Evolutionary conservation across 2,329 filamentous ascomycete species (phyloP).

Genomic region (Aspergillus carbonarius): DNA sequence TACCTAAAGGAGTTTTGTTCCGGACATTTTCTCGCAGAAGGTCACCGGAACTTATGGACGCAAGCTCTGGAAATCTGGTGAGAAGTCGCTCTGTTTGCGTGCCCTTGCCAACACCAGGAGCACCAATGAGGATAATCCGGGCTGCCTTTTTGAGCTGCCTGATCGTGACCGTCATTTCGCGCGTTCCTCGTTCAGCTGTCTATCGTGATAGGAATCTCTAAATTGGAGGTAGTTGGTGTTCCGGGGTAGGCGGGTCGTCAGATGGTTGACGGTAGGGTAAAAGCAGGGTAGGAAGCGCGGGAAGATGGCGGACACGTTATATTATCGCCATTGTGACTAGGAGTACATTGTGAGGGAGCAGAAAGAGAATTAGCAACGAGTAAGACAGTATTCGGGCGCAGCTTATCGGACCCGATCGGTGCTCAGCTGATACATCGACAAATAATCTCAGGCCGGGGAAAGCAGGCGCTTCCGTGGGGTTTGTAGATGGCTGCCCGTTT

Average conservation of each 20-base stretch:
- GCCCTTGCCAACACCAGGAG: conserved; percentile 95
- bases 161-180: conserved; percentile 33
- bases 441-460: conserved; percentile 19
- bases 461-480: conserved; percentile 29
- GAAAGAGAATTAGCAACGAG: not conserved
- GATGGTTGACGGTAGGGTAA: not conserved
- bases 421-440: conserved; percentile 11
- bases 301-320: conserved; percentile 7
- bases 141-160: conserved; percentile 72
- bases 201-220: not conserved
- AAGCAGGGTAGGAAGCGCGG: not conserved
- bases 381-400: not conserved
- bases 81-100: conserved; percentile 91
- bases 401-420: not conserved
- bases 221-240: not conserved
- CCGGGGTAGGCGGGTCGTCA: not conserved
- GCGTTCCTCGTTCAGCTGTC: not conserved
- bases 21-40: conserved; percentile 90
- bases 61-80: conserved; percentile 80
- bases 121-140: conserved; percentile 89
- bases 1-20: conserved; percentile 80
- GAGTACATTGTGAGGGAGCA: not conserved
- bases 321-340: conserved; percentile 12
- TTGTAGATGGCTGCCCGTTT: conserved; percentile 27
- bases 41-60: conserved; percentile 91